Evolutionary conservation across 371 early-diverging fungal species (phyloP), one percentile per base, ranked within the genome.

Genomic region (Apophysomyces variabilis): DNA sequence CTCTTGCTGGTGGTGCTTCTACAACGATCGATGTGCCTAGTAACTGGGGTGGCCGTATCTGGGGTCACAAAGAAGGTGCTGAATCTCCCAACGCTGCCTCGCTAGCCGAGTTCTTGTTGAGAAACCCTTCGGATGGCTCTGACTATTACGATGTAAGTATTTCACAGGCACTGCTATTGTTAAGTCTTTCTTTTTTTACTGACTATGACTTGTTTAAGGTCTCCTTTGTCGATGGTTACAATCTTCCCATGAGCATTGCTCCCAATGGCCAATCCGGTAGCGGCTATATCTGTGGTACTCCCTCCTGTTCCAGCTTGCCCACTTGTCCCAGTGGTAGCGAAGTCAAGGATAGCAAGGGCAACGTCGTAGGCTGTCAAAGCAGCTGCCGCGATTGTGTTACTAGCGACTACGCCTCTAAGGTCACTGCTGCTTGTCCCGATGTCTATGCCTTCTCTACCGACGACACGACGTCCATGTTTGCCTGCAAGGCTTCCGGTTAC

Each of bases 181-280:
- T 70, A 35, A 73, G 77, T 57, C 58, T 66, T 45, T 16, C 1
- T 47, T 66, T 66, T 2, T 47, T 45, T 14, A 60, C 36, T 18
- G 71, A 66, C 13, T 41, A 62, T 21, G 68, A 68, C 1, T 77
- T 66, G 32, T 77, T 75, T 58, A 76, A 80, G 43, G 66, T 80
- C 13, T 80, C 80, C 21, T 68, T 80, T 64, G 80, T 80, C 0
- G 74, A 71, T 50, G 80, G 80, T 4, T 80, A 67, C 63, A 80
- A 77, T 39, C 44, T 80, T 14, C 78, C 78, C 9, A 75, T 77
- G 63, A 63, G 68, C 7, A 69, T 80, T 9, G 58, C 58, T 4
- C 78, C 80, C 18, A 57, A 59, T 54, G 65, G 60, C 43, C 66
- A 70, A 54, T 45, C 57, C 35, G 68, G 61, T 18, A 54, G 44